Conservation (phyloP, 768 basidiomycete genomes). For the Coprinopsis cinerea region DNA sequence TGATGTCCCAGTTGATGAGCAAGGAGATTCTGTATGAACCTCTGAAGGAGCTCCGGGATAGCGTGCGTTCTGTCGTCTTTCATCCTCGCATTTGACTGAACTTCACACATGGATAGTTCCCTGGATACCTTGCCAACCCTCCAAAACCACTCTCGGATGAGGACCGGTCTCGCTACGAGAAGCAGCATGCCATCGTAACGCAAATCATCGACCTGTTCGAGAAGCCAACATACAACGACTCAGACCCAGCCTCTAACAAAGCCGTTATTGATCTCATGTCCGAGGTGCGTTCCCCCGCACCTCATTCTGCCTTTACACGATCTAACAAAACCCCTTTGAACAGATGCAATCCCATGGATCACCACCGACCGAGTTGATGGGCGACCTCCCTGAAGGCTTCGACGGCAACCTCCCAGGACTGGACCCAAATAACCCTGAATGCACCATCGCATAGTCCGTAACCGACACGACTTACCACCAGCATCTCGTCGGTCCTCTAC, state of each 20-base stretch:
- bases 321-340: not conserved
- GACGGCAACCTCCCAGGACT: conserved; percentile 16
- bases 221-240: conserved; percentile 49
- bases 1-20: conserved; percentile 79
- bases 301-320: not conserved
- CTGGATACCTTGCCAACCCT: conserved; percentile 60
- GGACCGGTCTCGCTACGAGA: conserved; percentile 59
- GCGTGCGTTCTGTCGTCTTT: conserved; percentile 34
- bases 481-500: not conserved
- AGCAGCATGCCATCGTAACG: conserved; percentile 52
- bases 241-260: conserved; percentile 37
- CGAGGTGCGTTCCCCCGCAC: conserved; percentile 42
- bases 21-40: conserved; percentile 86
- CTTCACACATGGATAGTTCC: conserved; percentile 48
- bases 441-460: conserved; percentile 23
- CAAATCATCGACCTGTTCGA: conserved; percentile 66
- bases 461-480: too few relatives aligned
- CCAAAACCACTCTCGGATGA: conserved; percentile 44
- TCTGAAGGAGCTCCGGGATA: conserved; percentile 69
- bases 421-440: conserved; percentile 20
- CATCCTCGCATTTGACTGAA: not conserved
- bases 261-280: conserved; percentile 66
- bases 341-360: conserved; percentile 78
- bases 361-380: conserved; percentile 81
- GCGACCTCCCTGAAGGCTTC: conserved; percentile 64